A percentile compares a stretch with the other conserved stretches of the same genome.
Conservation (phyloP, 2,329 filamentous ascomycete species). For the Aspergillus brunneoviolaceus region DNA sequence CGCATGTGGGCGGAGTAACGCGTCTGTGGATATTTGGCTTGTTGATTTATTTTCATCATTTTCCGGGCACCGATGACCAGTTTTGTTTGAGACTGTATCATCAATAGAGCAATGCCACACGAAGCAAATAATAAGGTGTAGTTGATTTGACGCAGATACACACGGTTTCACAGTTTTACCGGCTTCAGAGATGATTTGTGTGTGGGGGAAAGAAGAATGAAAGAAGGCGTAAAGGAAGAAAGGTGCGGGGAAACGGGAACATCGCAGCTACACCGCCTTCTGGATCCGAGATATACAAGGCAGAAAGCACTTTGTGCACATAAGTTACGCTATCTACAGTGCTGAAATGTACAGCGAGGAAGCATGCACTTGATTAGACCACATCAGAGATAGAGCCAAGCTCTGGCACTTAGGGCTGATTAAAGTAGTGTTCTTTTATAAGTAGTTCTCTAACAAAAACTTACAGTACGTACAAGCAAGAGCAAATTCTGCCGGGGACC, state of each 20-base stretch:
- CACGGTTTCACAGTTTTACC: not conserved
- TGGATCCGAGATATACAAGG: not conserved
- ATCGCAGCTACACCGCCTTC: not conserved
- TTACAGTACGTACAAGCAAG: too few species aligned
- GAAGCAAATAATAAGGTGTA: not conserved
- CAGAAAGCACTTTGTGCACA: not conserved
- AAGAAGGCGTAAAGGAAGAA: not conserved
- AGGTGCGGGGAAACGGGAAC: not conserved
- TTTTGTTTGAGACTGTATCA: not conserved
- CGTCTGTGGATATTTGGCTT: not conserved
- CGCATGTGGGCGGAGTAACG: not conserved
- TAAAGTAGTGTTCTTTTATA: too few species aligned
- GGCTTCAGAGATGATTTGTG: slow-evolving; percentile 1
- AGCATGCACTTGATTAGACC: too few species aligned
- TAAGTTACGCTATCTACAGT: not conserved
- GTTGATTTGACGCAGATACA: not conserved
- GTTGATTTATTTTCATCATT: not conserved
- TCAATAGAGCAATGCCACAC: not conserved
- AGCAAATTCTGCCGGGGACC: not conserved
- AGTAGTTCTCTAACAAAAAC: too few species aligned
- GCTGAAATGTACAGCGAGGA: too few species aligned
- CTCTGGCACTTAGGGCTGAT: too few species aligned
- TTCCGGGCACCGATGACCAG: not conserved
- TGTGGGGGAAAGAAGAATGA: not conserved
- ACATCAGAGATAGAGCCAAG: too few species aligned